phyloP scores from a whole-genome alignment of 176 grass and related monocot genomes.

The Ampelocalamus luodianensis region DNA sequence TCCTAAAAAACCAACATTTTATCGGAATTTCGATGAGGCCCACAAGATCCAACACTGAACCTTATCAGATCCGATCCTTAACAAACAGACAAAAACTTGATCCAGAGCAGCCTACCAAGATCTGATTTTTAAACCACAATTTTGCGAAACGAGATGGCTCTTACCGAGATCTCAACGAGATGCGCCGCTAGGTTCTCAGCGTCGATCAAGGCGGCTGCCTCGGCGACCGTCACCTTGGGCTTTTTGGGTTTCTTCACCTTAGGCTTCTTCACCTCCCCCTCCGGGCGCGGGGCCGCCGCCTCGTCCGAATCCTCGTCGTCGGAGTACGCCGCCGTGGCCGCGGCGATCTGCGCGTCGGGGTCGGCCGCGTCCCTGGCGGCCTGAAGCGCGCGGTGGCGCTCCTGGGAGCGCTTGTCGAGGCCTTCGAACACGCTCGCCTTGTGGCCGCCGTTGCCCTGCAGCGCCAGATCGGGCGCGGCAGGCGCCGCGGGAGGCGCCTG shows the following conservation, averaged over 20 bases:
- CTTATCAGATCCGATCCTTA: slow-evolving; percentile 40
- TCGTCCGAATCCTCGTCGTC: slow-evolving; percentile 66
- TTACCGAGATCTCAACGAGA: slow-evolving; percentile 88
- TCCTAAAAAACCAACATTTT: too few species aligned
- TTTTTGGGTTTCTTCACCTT: slow-evolving; percentile 89
- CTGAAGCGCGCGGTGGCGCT: slow-evolving; percentile 80
- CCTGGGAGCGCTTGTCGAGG: slow-evolving; percentile 77
- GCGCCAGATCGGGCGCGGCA: slow-evolving; percentile 50
- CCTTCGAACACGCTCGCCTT: slow-evolving; percentile 66
- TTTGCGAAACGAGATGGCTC: not conserved
- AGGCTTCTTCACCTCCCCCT: slow-evolving; percentile 67
- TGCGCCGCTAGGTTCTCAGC: slow-evolving; percentile 64
- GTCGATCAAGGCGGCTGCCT: slow-evolving; percentile 80
- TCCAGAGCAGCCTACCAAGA: slow-evolving; percentile 10
- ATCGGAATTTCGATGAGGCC: not conserved
- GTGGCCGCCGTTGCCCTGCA: slow-evolving; percentile 16
- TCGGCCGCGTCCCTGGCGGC: slow-evolving; percentile 58
- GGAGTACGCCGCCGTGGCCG: slow-evolving; percentile 39
- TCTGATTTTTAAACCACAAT: slow-evolving; percentile 18
- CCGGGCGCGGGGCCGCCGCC: slow-evolving; percentile 35
- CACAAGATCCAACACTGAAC: slow-evolving; percentile 40
- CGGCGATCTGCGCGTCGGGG: slow-evolving; percentile 35
- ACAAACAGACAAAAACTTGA: too few species aligned
- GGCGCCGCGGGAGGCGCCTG: slow-evolving; percentile 34
- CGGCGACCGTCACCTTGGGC: slow-evolving; percentile 78